Evolutionary conservation across 805 yeast genomes (phyloP), one percentile per base, ranked within the genome.

Genomic region (Alloascoidea hylecoeti): DNA sequence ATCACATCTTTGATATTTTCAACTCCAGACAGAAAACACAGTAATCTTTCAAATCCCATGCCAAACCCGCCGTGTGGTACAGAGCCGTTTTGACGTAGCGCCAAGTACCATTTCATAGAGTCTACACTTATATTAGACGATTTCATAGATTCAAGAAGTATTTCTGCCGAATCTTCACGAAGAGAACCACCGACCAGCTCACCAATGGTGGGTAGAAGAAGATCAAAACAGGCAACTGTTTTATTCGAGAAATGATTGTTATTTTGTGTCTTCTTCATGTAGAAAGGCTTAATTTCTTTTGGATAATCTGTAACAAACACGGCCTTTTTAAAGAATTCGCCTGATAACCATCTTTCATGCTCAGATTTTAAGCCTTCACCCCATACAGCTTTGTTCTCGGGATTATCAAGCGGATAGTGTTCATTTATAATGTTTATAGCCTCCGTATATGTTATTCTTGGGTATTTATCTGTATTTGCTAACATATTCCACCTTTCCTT

Each of bases 1-100:
- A 83, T 76, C 5, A 82, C 81, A 49, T 92, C 99, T 46, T 82
- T 69, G 34, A 92, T 73, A 51, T 88, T 92, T 18, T 78, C 88
- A 15, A 78, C 64, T 3, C 77, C 85, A 4, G 76, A 66, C 39
- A 86, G 58, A 46, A 78, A 88, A 39, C 80, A 74, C 13, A 92
- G 55, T 18, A 92, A 58, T 42, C 99, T 63, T 55, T 92, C 98
- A 46, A 88, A 74, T 0, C 99, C 99, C 64, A 92, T 63, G 0
- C 99, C 99, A 57, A 80, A 92, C 0, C 99, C 99, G 36, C 98
- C 98, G 53, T 89, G 97, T 0, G 96, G 95, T 16, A 78, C 78
- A 2, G 81, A 62, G 0, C 96, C 97, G 47, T 80, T 76, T 43
- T 62, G 62, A 42, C 98, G 65, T 5, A 81, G 63, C 1, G 77